Percentiles rank a stretch among this genome's conserved stretches.
phyloP scores from a whole-genome alignment of 352 stramenopile genomes.

The Phytophthora sp. region DNA sequence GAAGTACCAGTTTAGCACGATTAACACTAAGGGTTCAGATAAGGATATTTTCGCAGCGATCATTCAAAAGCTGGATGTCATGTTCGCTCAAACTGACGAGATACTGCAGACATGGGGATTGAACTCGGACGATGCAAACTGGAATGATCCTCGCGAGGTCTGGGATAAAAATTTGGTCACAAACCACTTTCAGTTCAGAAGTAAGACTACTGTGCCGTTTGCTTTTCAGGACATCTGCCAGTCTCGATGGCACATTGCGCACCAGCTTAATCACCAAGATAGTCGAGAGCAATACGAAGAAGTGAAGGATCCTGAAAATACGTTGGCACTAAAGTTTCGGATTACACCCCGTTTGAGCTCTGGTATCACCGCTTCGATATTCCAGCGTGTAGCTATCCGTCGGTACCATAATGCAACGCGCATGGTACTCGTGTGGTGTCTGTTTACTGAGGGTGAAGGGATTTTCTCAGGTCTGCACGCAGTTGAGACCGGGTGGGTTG shows the following conservation, averaged over 20 bases:
- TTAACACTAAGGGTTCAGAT: no score
- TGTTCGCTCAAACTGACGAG: background rate
- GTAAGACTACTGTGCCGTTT: background rate
- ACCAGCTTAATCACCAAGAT: background rate
- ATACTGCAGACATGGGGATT: background rate
- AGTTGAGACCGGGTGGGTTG: background rate
- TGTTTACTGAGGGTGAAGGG: background rate
- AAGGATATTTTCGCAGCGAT: no score
- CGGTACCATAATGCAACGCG: background rate
- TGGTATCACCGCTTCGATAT: background rate
- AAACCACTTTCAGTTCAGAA: background rate
- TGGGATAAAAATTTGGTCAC: background rate
- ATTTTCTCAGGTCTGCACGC: background rate
- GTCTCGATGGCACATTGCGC: background rate
- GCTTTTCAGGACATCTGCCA: background rate
- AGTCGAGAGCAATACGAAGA: background rate
- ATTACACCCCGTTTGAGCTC: background rate
- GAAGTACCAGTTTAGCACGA: no score
- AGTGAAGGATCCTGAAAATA: background rate
- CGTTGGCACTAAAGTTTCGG: background rate
- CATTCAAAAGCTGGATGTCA: no score
- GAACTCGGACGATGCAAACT: background rate
- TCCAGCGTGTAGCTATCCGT: background rate
- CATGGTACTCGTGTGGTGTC: background rate
- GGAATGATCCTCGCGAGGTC: background rate